Base-by-base conservation (phyloP, 2,329 filamentous ascomycete species). In the Myrmaecium sp. region DNA sequence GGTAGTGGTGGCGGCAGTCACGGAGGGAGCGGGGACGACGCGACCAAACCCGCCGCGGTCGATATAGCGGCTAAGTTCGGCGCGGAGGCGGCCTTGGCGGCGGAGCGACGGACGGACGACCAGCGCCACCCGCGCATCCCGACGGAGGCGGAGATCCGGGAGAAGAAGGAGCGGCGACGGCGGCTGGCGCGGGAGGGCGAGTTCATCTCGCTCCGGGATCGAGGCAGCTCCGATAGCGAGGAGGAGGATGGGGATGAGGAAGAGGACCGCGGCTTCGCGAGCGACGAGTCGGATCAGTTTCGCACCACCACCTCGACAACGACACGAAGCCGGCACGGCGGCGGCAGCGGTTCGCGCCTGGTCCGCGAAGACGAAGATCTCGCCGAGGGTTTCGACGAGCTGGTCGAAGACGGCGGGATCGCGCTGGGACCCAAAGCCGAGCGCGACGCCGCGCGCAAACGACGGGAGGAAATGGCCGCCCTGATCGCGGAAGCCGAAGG, bases 361-460 rank as follows among this genome's bases (percentile, higher is more conserved):
- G 66, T 83, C 5, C 68, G 65, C 21, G 83, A 94, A 17, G 86
- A 95, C 40, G 86, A 95, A 46, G 82, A 95, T 42, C 66, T 94
- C 0, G 80, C 79, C 19, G 89, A 95, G 54, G 84, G 83, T 0
- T 95, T 92, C 39, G 86, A 95, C 33, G 76, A 86, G 29, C 93
- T 80, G 40, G 80, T 89, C 6, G 79, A 89, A 21, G 81, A 93
- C 44, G 82, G 79, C 6, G 69, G 70, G 5, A 68, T 94, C 6
- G 69, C 79, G 1, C 60, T 94, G 0, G 81, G 83, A 17, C 71
- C 66, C 34, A 79, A 77, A 33, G 82, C 82, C 0, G 80, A 89
- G 51, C 69, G 67, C 12, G 79, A 82, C 38, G 74, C 65, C 23
- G 51, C 66, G 25, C 63, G 61, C 28, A 66, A 64, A 23, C 69